Base-by-base conservation (phyloP, 1,284 basidiomycete genomes). In the Volvariella volvacea region DNA sequence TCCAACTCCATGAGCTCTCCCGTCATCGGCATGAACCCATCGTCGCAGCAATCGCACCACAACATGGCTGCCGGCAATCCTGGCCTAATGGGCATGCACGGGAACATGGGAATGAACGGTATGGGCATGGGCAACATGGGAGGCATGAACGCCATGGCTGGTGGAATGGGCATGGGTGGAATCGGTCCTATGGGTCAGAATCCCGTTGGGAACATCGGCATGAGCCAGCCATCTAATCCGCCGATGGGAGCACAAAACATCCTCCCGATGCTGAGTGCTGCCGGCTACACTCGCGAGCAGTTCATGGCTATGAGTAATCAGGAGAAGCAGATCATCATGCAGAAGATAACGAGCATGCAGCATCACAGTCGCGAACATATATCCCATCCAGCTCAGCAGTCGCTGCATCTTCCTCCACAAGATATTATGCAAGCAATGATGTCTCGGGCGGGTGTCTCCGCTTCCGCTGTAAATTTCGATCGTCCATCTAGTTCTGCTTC, bases 211-310 rank as follows among this genome's bases (percentile, higher is more conserved):
- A 53, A 47, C 47, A 48, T 32, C 17, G 48, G 44, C 22, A 53
- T 48, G 48, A 45, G 30, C 46, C 41, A 32, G 4, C 45, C 47
- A 43, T 36, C 39, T 22, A 49, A 45, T 19, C n/a, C 39, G 10
- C 25, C 6, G 25, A 38, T 42, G 30, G 41, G 43, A 32, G 15
- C 36, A 2, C 25, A 39, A 36, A 51, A 48, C 43, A 37, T 53
- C 17, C 40, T 43, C 34, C 41, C 45, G 12, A 45, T 58, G 39
- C 52, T 58, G 17, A 45, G 43, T 16, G 43, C 51, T 21, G 41
- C 58, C 32, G 53, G 53, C 38, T 51, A 58, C 41, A 52, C 58
- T 21, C 52, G 52, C 20, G 55, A 61, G 42, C 58, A 61, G 39
- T 59, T 59, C 45, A 6, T 10, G 28, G 43, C 43, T 4, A 31